Evolutionary conservation across 2,329 filamentous ascomycete species (phyloP), one percentile per base, ranked within the genome.

Genomic region (Nemania diffusa): DNA sequence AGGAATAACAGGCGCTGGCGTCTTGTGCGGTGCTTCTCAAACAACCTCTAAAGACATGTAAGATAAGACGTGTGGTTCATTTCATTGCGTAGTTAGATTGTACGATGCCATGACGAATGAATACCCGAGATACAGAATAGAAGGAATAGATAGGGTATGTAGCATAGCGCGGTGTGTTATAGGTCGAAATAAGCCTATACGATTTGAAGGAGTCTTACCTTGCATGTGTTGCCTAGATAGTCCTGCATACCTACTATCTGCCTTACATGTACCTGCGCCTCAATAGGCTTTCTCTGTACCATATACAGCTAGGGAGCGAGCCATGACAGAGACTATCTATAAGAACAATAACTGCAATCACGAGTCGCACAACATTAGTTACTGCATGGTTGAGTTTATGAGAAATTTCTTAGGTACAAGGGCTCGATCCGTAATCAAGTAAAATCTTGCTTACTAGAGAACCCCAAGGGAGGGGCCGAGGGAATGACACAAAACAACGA

Each of bases 1-100:
- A 13, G 88, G 87, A 9, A 87, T 90, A 64, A 87, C 84, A 13
- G 88, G 88, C 7, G 88, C 88, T 0, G 88, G 87, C 0, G 88
- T 90, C 40, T 76, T 90, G 63, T 87, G 86, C 26, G 87, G 82
- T 7, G 81, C 84, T 4, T 78, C 81, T 26, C 72, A 81, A 50
- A 76, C 76, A 24, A 78, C 72, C 26, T 73, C 75, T 32, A 72
- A 71, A 62, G 71, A 73, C 42, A 57, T 72, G 53, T 73, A 63
- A 71, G 20, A 62, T 69, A 42, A 68, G 64, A 27, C 53, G 56
- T 57, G 52, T 27, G 46, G 37, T 59, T 42, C 26, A 20, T 59
- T 64, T 46, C 24, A 51, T 51, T 51, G 13, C 57, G 29, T 64
- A 52, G 52, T 24, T 62, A 50, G 44, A 52, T 57, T 69, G 63